phyloP scores from a whole-genome alignment of 345 rosid genomes.

The Heritiera fomes region DNA sequence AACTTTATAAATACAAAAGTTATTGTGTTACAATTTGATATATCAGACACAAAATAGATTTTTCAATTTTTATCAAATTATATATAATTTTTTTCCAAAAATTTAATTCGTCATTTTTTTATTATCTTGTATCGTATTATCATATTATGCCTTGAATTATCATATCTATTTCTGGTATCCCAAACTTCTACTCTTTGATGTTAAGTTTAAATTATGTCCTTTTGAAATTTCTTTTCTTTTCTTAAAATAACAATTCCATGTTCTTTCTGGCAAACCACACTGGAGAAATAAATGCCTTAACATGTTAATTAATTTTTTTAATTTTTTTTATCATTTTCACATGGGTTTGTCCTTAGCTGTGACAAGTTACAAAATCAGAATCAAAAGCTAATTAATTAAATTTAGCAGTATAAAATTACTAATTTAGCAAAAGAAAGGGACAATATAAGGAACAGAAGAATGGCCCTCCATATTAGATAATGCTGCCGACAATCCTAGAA shows the following conservation, averaged over 20 bases:
- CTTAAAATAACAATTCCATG: background rate
- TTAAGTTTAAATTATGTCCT: background rate
- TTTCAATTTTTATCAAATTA: no score
- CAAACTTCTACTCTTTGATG: background rate
- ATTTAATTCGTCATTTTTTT: no score
- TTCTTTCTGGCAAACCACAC: background rate
- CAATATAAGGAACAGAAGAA: background rate
- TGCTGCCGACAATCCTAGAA: slow-evolving; percentile 4
- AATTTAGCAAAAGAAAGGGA: background rate
- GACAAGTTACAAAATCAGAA: background rate
- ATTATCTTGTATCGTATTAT: no score
- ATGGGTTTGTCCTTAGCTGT: background rate
- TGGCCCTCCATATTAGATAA: background rate
- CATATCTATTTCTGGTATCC: background rate
- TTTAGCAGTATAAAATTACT: background rate
- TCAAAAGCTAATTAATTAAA: background rate
- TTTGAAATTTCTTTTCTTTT: background rate
- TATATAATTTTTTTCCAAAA: no score
- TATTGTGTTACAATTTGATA: no score
- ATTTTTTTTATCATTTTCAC: background rate
- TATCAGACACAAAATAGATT: no score
- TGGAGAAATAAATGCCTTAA: background rate
- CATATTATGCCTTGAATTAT: no score
- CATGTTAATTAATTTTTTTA: background rate
- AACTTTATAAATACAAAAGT: background rate